Conservation (phyloP, 1,139 yeast species). For the Blastobotrys capitulatus region DNA sequence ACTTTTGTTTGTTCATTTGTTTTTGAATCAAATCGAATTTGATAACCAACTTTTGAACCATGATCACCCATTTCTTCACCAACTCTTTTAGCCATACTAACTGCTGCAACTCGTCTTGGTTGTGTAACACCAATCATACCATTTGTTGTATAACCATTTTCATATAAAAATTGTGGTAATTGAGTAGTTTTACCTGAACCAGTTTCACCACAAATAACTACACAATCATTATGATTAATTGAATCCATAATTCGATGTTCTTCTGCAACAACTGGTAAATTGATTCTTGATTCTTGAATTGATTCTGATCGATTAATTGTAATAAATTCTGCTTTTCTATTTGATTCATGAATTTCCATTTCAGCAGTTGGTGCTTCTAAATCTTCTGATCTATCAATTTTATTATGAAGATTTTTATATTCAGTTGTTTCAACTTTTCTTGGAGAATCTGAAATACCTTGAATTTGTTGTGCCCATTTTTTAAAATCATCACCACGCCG, state of each 20-base stretch:
- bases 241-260: slow-evolving; percentile 97
- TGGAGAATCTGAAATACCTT: slow-evolving; percentile 14
- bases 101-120: slow-evolving; percentile 98
- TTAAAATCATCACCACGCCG: slow-evolving; percentile 44
- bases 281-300: slow-evolving; percentile 60
- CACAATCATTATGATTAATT: slow-evolving; percentile 83
- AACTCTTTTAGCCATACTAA: slow-evolving; percentile 93
- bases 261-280: slow-evolving; percentile 83
- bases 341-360: slow-evolving; percentile 46
- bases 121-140: slow-evolving; percentile 97
- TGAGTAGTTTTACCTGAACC: slow-evolving; percentile 99
- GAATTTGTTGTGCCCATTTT: slow-evolving; percentile 48
- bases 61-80: slow-evolving; percentile 77
- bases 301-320: slow-evolving; percentile 58
- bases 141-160: slow-evolving; percentile 86
- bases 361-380: slow-evolving; percentile 40
- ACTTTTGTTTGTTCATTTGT: slow-evolving; percentile 66
- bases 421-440: slow-evolving; percentile 28
- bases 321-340: slow-evolving; percentile 61
- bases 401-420: slow-evolving; percentile 30
- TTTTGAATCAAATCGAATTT: slow-evolving; percentile 82
- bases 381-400: slow-evolving; percentile 34
- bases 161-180: slow-evolving; percentile 88
- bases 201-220: slow-evolving; percentile 93
- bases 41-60: slow-evolving; percentile 75